Percentiles rank a stretch among this genome's conserved stretches.
phyloP scores from a whole-genome alignment of 345 rosid species.

The Erucastrum elatum region DNA sequence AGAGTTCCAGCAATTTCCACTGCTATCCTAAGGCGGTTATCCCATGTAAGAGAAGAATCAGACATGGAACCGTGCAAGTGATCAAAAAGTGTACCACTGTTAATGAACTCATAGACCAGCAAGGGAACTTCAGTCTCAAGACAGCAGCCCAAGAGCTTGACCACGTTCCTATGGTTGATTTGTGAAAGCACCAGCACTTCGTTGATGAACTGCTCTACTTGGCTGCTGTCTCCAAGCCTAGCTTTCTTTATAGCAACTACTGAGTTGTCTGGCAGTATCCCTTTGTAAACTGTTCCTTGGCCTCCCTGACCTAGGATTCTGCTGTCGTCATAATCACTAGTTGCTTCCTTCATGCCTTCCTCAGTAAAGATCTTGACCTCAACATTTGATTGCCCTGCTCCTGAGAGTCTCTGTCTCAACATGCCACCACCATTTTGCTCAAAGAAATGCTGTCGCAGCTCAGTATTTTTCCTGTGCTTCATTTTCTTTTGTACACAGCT shows the following conservation, averaged over 20 bases:
- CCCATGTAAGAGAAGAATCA: conserved; percentile 2
- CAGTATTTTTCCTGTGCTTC: background rate
- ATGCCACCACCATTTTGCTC: background rate
- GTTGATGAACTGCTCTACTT: conserved; percentile 1
- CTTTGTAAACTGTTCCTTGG: background rate
- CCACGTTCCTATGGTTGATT: background rate
- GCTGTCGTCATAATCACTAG: background rate
- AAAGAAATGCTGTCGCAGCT: background rate
- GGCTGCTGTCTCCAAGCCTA: background rate
- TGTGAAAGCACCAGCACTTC: background rate
- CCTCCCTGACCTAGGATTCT: background rate
- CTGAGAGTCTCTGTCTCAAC: background rate
- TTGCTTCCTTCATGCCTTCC: background rate
- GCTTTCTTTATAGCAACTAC: background rate
- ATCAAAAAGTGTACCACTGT: background rate
- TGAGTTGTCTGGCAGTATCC: background rate
- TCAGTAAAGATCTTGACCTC: background rate
- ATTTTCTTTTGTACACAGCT: background rate
- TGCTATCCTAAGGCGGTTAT: background rate
- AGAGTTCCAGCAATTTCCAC: background rate
- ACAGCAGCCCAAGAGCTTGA: background rate
- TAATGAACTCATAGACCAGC: background rate
- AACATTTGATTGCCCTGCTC: background rate
- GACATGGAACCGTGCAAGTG: background rate
- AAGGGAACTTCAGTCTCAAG: background rate